Evolutionary conservation across 2,329 filamentous ascomycete species (phyloP).

Genomic region (Neurospora sp.): DNA sequence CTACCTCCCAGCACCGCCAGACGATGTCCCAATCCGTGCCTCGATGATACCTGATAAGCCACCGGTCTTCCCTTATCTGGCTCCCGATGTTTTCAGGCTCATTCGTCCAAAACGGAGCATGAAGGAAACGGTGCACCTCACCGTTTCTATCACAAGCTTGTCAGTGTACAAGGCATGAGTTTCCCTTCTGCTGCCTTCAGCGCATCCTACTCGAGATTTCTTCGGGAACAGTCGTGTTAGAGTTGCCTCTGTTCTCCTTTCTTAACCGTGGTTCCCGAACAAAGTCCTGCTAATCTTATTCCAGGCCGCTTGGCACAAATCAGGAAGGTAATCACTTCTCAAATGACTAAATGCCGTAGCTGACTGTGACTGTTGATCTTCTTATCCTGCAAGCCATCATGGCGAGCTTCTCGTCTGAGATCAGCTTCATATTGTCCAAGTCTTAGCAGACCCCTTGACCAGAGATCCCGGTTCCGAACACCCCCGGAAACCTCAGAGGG

Average conservation of each 20-base stretch:
- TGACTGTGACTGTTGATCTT: not conserved
- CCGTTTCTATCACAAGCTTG: not conserved
- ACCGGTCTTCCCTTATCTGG: not conserved
- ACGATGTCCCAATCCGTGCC: not conserved
- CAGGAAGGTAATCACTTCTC: not conserved
- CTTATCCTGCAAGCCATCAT: not conserved
- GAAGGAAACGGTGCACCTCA: not conserved
- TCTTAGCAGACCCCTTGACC: not conserved
- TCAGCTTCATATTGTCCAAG: not conserved
- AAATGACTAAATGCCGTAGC: not conserved
- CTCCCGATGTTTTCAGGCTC: not conserved
- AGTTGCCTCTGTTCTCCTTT: not conserved
- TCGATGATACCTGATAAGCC: not conserved
- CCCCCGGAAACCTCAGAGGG: not conserved
- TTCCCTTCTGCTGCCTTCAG: not conserved
- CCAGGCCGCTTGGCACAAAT: not conserved
- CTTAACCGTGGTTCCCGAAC: not conserved
- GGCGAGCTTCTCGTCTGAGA: not conserved
- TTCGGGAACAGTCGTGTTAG: not conserved
- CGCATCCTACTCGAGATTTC: not conserved
- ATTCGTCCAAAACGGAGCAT: not conserved
- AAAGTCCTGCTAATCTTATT: not conserved
- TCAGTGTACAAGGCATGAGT: not conserved
- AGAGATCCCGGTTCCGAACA: not conserved
- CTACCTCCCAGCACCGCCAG: not conserved